These are phyloP conservation scores for Coffea eugenioides DNA, from an alignment of 257 asterid species.

Conservation along the genomic window DNA sequence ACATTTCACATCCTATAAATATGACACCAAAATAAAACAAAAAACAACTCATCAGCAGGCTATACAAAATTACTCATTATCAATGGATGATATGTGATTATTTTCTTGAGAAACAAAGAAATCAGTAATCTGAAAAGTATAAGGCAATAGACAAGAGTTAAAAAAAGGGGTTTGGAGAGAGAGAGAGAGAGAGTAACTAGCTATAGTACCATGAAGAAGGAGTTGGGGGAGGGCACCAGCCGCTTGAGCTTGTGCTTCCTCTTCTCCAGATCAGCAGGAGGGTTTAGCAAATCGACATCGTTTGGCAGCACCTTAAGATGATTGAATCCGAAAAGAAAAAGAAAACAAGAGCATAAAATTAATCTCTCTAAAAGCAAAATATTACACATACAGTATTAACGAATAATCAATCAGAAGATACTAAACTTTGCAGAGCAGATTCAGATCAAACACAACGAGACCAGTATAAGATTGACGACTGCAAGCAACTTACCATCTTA, in stretches of 20 bases:
- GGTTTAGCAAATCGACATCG: slow-evolving; percentile 59
- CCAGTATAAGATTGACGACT: background rate
- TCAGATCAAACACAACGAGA: background rate
- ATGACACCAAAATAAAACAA: background rate
- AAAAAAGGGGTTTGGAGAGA: background rate
- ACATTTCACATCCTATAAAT: slow-evolving; percentile 51
- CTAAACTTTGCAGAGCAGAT: background rate
- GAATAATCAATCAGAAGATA: background rate
- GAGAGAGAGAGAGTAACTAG: background rate
- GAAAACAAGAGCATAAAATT: background rate
- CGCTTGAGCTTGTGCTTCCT: slow-evolving; percentile 81
- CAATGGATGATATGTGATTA: background rate
- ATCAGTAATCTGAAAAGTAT: background rate
- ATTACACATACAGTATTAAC: background rate
- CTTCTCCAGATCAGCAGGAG: slow-evolving; percentile 69
- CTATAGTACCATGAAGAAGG: slow-evolving; percentile 45
- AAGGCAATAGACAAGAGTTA: background rate
- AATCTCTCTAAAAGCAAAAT: background rate
- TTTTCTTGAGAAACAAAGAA: background rate
- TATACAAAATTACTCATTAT: background rate
- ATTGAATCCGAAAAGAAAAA: background rate
- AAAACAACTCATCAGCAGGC: background rate
- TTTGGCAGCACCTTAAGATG: slow-evolving; percentile 49
- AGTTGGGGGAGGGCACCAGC: slow-evolving; percentile 53
- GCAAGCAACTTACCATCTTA: background rate